Evolutionary conservation across 176 grass and related monocot species (phyloP), one percentile per base, ranked within the genome.

Genomic region (Zea luxurians): DNA sequence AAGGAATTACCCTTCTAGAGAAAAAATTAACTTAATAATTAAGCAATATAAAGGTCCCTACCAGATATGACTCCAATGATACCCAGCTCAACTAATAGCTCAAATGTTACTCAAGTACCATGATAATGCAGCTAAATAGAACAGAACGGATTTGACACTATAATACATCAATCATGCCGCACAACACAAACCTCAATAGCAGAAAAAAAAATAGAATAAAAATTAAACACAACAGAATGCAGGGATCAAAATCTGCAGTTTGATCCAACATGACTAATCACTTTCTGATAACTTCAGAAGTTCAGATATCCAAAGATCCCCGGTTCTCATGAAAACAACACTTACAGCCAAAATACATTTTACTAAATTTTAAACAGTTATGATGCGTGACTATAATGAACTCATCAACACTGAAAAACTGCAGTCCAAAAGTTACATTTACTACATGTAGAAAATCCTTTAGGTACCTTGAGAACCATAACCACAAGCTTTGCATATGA

Each of bases 401-500:
- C 57, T 57, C 41, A 27, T 40, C 4, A 75, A 82, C 63, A 68
- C 10, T 46, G 7, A 35, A 18, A 59, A 74, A 44, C n/a, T 13
- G 38, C n/a, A 61, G 17, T 49, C 67, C 16, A 50, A 52, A 52
- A 64, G 44, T 46, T 38, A 73, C 2, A 50, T 0, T 37, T 13
- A 50, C 64, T 20, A 50, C 38, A 37, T 70, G n/a, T 71, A 49
- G 17, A 82, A 63, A 47, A 48, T 58, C 36, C 48, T 71, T 47
- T 61, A 59, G 34, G 68, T 92, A 97, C 90, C 93, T 92, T 96
- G 47, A 97, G 76, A 64, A 97, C 68, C 75, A 90, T 47, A 83
- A 85, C 73, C 41, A 87, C 81, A 64, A 97, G 93, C 73, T 90
- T 97, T 43, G 90, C 85, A 86, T 88, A 97, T 71, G 93, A 86